Evolutionary conservation across 495 filamentous ascomycete species (phyloP).

Genomic region (Talaromyces borbonicus): DNA sequence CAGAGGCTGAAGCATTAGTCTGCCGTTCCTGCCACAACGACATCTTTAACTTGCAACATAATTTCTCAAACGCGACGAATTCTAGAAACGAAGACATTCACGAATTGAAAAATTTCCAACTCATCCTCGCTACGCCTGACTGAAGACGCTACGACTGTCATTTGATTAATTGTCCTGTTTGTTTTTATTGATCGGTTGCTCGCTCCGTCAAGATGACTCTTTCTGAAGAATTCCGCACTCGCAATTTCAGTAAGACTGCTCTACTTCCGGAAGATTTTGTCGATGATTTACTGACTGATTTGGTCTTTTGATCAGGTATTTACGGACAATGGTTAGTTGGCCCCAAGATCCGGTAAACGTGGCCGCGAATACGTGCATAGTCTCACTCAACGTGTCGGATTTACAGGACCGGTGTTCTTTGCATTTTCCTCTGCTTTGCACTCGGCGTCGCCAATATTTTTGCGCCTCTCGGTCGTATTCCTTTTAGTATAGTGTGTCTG

Average conservation of each 20-base stretch:
- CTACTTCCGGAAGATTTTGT: neutral
- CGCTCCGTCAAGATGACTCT: conserved; percentile 36
- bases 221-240: conserved; percentile 71
- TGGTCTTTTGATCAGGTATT: conserved; percentile 58
- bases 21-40: no score
- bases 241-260: conserved; percentile 87
- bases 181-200: conserved; percentile 3
- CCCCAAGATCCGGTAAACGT: no score
- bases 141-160: no score
- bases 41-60: no score
- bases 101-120: no score
- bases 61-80: no score
- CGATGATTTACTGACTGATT: conserved; percentile 23
- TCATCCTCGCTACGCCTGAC: no score
- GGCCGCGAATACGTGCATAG: no score
- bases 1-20: no score
- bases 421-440: conserved; percentile 91
- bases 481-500: conserved; percentile 81
- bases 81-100: no score
- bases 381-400: no score
- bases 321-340: conserved; percentile 99
- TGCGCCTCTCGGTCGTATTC: conserved; percentile 52
- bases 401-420: conserved; percentile 85
- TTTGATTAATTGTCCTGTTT: conserved; percentile 2
- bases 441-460: conserved; percentile 91